Evolutionary conservation across 768 basidiomycete species (phyloP).

Genomic region (Pleurotus citrinopileatus): DNA sequence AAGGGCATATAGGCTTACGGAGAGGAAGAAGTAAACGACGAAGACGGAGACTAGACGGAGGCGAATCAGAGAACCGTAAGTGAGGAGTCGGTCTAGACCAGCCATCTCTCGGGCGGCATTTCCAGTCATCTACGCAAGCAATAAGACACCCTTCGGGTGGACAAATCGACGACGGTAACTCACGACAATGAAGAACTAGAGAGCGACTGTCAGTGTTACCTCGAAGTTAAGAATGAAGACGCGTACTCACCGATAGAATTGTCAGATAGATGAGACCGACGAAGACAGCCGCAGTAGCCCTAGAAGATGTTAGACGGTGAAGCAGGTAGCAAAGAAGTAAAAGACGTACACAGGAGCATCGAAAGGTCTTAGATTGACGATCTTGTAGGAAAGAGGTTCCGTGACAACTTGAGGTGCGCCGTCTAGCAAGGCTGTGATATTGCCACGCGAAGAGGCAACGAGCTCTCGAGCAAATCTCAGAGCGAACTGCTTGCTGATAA

Average conservation of each 20-base stretch:
- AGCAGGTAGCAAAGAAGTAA: background rate
- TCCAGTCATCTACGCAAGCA: conserved; percentile 8
- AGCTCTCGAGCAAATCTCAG: conserved; percentile 24
- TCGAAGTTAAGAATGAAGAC: no score
- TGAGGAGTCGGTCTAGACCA: conserved; percentile 31
- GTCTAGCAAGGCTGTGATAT: conserved; percentile 32
- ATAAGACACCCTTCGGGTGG: background rate
- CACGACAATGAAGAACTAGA: conserved; percentile 37
- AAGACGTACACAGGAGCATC: conserved; percentile 54
- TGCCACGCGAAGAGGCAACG: conserved; percentile 20
- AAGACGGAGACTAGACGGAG: conserved; percentile 28
- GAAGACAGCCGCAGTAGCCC: conserved; percentile 50
- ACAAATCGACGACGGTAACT: conserved; percentile 13
- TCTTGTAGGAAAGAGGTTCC: conserved; percentile 43
- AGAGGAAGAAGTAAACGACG: conserved; percentile 33
- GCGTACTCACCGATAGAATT: conserved; percentile 29
- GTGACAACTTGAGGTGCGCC: conserved; percentile 49
- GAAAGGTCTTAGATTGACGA: conserved; percentile 54
- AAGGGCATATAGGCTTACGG: conserved; percentile 21
- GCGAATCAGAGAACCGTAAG: conserved; percentile 25
- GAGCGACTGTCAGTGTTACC: no score
- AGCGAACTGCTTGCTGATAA: conserved; percentile 7
- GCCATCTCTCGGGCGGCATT: conserved; percentile 32
- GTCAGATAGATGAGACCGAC: conserved; percentile 53
- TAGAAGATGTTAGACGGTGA: no score